phyloP scores from a whole-genome alignment of 805 yeast genomes.

The Candida koratica region DNA sequence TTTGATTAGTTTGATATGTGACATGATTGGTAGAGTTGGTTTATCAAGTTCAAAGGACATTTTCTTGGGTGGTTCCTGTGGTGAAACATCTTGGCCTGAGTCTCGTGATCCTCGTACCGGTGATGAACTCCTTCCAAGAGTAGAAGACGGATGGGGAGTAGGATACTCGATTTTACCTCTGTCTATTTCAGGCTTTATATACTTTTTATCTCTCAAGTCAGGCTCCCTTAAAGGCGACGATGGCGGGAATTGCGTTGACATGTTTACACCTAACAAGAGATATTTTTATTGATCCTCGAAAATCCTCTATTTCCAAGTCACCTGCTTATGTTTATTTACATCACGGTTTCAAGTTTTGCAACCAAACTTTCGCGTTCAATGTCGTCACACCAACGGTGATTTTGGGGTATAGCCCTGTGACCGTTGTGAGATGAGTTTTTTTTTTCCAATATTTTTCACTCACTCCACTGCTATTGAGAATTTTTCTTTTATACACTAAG shows the following conservation, averaged over 20 bases:
- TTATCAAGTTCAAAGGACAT: conserved; percentile 14
- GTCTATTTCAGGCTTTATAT: conserved; percentile 11
- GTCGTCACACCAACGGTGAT: background rate
- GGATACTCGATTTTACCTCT: conserved; percentile 33
- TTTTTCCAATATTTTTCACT: no score
- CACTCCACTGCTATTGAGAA: no score
- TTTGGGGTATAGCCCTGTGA: conserved; percentile 1
- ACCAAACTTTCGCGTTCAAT: conserved; percentile 6
- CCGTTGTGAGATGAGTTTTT: conserved; percentile 3
- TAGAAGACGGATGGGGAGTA: conserved; percentile 68
- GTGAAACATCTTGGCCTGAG: background rate
- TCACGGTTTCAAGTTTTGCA: conserved; percentile 7
- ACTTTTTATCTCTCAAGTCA: conserved; percentile 3
- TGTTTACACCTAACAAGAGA: no score
- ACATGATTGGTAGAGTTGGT: conserved; percentile 13
- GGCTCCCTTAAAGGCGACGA: conserved; percentile 45
- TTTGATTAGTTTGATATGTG: conserved; percentile 31
- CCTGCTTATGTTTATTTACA: conserved; percentile 7
- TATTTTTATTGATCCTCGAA: background rate
- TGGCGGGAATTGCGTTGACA: conserved; percentile 44
- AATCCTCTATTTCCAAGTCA: conserved; percentile 1
- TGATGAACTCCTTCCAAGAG: conserved; percentile 40
- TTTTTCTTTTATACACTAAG: conserved; percentile 9
- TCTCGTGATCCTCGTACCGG: conserved; percentile 17
- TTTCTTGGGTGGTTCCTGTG: conserved; percentile 11